Percentiles rank a stretch among this genome's conserved stretches.
phyloP scores from a whole-genome alignment of 2,329 filamentous ascomycete genomes.

The Teratosphaeria destructans region DNA sequence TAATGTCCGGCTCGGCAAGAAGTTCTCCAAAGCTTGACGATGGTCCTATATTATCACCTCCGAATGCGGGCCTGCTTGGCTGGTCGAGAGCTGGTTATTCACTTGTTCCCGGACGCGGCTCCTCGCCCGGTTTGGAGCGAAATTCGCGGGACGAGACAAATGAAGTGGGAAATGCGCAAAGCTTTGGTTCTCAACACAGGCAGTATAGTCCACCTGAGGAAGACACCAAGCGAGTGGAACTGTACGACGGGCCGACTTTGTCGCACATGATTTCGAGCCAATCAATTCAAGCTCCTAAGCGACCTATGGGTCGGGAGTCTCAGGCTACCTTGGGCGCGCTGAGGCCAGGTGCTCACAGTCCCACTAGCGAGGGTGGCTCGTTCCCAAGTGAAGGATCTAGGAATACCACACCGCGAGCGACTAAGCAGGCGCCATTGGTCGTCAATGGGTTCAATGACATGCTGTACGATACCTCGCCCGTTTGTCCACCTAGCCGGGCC shows the following conservation, averaged over 20 bases:
- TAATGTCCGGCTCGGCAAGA: conserved; percentile 17
- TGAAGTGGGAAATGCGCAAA: conserved; percentile 8
- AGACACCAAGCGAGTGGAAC: conserved; percentile 14
- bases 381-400: conserved; percentile 11
- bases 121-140: conserved; percentile 18
- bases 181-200: conserved; percentile 14
- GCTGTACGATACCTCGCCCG: conserved; percentile 24
- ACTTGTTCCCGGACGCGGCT: conserved; percentile 17
- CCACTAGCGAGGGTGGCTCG: conserved; percentile 15
- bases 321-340: conserved; percentile 8
- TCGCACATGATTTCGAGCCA: conserved; percentile 1
- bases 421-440: conserved; percentile 1
- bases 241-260: conserved; percentile 8
- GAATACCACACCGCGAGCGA: conserved; percentile 16
- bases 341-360: conserved; percentile 12
- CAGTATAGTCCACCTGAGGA: conserved; percentile 19
- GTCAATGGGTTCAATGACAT: conserved; percentile 16
- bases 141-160: conserved; percentile 11
- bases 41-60: conserved; percentile 12
- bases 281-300: conserved; percentile 2
- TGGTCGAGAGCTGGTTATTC: conserved; percentile 20
- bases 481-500: conserved; percentile 23
- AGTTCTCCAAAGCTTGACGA: conserved; percentile 20
- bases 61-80: conserved; percentile 16
- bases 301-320: conserved; percentile 1